A percentile compares a stretch with the other conserved stretches of the same genome.
These are phyloP conservation scores for Diaporthe nobilis DNA, from an alignment of 2,329 filamentous ascomycete species.

Conservation along the genomic window DNA sequence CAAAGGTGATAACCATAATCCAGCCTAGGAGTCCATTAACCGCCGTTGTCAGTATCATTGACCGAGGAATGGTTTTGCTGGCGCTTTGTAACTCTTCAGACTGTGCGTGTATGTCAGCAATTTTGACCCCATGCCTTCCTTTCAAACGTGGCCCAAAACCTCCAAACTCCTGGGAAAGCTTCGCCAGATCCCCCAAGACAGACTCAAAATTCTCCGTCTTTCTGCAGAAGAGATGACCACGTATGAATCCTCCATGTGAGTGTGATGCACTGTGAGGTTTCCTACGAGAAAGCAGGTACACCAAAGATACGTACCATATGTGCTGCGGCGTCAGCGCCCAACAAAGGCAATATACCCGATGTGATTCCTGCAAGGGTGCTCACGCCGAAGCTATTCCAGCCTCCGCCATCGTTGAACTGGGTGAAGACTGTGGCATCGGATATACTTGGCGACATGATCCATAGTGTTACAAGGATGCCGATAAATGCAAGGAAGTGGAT, in stretches of 20 bases:
- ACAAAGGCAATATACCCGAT: constrained; percentile 52
- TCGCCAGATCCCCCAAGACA: neutral
- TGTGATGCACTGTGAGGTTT: neutral
- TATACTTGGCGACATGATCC: constrained; percentile 49
- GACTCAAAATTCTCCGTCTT: too few relatives aligned
- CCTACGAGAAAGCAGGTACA: neutral
- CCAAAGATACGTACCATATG: constrained; percentile 43
- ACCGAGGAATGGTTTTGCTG: constrained; percentile 52
- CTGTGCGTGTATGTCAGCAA: neutral
- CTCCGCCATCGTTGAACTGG: constrained; percentile 50
- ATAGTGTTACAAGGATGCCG: constrained; percentile 56
- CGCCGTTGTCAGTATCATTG: constrained; percentile 53
- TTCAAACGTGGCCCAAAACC: neutral
- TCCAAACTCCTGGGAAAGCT: too few relatives aligned
- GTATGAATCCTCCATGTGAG: neutral
- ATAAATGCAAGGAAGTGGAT: constrained; percentile 61
- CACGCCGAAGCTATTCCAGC: constrained; percentile 51
- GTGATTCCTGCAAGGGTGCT: constrained; percentile 56
- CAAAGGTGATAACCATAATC: constrained; percentile 36
- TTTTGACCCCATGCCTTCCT: neutral
- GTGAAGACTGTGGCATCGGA: constrained; percentile 49
- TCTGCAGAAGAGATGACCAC: neutral
- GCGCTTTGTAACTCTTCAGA: constrained; percentile 51
- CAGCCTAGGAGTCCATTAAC: constrained; percentile 55
- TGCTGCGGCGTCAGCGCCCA: constrained; percentile 50